Evolutionary conservation across 2,329 filamentous ascomycete species (phyloP).

Genomic region (Colletotrichum simmondsii): DNA sequence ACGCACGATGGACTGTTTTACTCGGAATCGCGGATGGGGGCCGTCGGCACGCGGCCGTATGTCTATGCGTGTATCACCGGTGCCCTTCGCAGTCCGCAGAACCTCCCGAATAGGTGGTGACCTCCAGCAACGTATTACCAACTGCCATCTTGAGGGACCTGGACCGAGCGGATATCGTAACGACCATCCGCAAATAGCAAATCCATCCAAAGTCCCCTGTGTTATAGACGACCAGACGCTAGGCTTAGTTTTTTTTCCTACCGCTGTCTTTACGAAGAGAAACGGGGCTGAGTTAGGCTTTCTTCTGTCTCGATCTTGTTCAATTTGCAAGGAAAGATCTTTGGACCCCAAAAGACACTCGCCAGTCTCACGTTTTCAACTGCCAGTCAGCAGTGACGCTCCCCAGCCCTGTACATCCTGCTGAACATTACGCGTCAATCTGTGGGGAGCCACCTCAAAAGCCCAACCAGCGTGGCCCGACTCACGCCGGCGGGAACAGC

Average conservation of each 20-base stretch:
- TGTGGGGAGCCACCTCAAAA: conserved; percentile 7
- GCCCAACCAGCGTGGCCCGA: conserved; percentile 13
- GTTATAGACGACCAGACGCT: not conserved
- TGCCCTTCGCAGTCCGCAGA: not conserved
- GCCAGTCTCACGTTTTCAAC: not conserved
- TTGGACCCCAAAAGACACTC: not conserved
- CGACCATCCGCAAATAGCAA: conserved; percentile 1
- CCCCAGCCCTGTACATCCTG: conserved; percentile 12
- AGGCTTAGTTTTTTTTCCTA: not conserved
- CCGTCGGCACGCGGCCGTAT: not conserved
- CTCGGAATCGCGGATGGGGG: not conserved
- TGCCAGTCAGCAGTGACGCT: not conserved
- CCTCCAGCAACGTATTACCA: not conserved
- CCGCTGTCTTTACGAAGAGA: not conserved
- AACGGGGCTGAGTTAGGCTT: conserved; percentile 22
- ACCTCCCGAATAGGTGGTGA: not conserved
- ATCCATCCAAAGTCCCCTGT: not conserved
- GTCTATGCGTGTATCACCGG: not conserved
- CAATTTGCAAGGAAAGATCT: not conserved
- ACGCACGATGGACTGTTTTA: not conserved
- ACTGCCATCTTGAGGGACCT: not conserved
- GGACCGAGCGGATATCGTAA: not conserved
- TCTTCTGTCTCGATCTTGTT: not conserved
- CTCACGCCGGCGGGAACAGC: conserved; percentile 3
- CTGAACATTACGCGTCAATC: conserved; percentile 32